These are phyloP conservation scores for Cryptosporidium tyzzeri DNA, from an alignment of 169 alveolate species.

Conservation along the genomic window DNA sequence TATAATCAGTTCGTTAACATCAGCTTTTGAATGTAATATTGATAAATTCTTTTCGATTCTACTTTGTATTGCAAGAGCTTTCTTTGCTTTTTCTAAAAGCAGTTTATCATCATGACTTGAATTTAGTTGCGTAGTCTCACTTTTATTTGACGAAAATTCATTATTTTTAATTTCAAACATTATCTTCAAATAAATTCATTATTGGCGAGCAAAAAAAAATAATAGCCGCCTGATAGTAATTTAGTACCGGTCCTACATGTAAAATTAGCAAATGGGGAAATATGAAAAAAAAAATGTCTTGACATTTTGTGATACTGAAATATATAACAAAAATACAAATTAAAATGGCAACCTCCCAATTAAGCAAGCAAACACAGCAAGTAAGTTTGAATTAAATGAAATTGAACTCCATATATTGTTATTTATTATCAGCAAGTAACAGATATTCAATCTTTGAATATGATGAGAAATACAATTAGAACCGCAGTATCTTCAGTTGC, in stretches of 20 bases:
- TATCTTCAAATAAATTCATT: neutral
- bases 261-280: conserved; percentile 58
- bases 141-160: neutral
- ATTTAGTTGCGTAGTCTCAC: neutral
- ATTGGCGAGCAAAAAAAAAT: neutral
- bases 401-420: conserved; percentile 11
- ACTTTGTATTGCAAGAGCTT: conserved; percentile 5
- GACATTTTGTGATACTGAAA: neutral
- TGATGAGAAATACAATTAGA: conserved; percentile 81
- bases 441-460: conserved; percentile 80
- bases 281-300: neutral
- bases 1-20: neutral
- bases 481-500: conserved; percentile 81
- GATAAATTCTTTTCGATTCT: conserved; percentile 17
- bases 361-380: conserved; percentile 47
- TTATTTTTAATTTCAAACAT: neutral
- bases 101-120: no score
- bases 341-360: conserved; percentile 67
- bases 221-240: conserved; percentile 26
- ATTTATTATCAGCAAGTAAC: conserved; percentile 76
- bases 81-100: conserved; percentile 24
- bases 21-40: neutral
- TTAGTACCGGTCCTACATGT: conserved; percentile 56
- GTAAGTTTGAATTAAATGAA: conserved; percentile 47
- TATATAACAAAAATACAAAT: neutral